Evolutionary conservation across 2,329 filamentous ascomycete species (phyloP), one percentile per base, ranked within the genome.

Genomic region (Xylariaceae sp.): DNA sequence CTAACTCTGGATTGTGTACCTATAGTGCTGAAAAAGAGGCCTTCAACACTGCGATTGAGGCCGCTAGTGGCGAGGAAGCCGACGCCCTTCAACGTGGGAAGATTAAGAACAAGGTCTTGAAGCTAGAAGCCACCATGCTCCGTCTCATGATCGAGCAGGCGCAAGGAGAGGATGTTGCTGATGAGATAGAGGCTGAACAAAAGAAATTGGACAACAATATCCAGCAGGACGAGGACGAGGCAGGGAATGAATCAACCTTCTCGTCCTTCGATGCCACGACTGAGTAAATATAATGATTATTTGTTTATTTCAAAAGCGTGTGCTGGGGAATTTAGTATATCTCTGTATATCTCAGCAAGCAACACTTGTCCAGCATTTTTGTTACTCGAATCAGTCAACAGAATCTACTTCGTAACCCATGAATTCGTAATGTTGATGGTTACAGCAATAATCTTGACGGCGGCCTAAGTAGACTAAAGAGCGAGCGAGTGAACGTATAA

Each of bases 61-160:
- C 74, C 2, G 79, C 77, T 0, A 70, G 65, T 9, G 80, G 78
- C 9, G 75, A 71, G 45, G 75, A 72, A 40, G 79, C 76, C 2
- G 75, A 74, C 20, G 80, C 81, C 48, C 75, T 84, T 12, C 52
- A 79, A 77, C 74, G 76, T 50, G 81, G 81, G 66, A 84, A 84
- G 73, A 84, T 79, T 57, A 82, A 82, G 78, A 84, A 84, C 77
- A 85, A 85, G 73, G 79, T 85, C 16, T 70, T 85, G 50, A 85
- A 85, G 73, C 73, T 85, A 59, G 78, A 77, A 40, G 79, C 81
- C 23, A 79, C 79, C 49, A 72, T 82, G 29, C 68, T 84, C 26
- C 73, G 77, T 62, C 77, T 85, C 7, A 71, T 78, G 67, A 75
- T 80, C 37, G 72, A 84, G 58, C 70, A 75, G 52, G 82, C 81